These are phyloP conservation scores for Curvularia verruculosa DNA, from an alignment of 2,329 filamentous ascomycete species.

Conservation along the genomic window DNA sequence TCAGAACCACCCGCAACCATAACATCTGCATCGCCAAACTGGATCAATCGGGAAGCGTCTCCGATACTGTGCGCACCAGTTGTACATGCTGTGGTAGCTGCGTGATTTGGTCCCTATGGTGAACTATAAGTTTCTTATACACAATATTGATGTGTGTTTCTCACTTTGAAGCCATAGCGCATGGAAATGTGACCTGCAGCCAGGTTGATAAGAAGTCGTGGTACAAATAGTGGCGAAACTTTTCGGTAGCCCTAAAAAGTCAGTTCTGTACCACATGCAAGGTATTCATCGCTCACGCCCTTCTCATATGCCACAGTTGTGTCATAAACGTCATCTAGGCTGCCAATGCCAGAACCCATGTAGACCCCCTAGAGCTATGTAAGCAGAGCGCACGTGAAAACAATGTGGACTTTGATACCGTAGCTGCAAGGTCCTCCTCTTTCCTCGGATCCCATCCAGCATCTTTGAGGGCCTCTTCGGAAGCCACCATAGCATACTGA, in stretches of 20 bases:
- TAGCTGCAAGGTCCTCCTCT: slow-evolving; percentile 71
- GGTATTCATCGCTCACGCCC: slow-evolving; percentile 61
- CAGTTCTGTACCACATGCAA: neutral
- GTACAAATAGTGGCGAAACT: slow-evolving; percentile 91
- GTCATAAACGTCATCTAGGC: slow-evolving; percentile 86
- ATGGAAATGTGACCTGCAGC: slow-evolving; percentile 95
- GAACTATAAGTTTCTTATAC: slow-evolving; percentile 10
- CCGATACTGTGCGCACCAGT: slow-evolving; percentile 95
- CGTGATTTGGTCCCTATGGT: slow-evolving; percentile 80
- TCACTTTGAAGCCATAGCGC: slow-evolving; percentile 77
- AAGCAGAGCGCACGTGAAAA: slow-evolving; percentile 7
- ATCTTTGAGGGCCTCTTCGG: slow-evolving; percentile 84
- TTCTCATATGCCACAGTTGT: slow-evolving; percentile 78
- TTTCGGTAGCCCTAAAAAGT: slow-evolving; percentile 79
- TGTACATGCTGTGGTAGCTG: slow-evolving; percentile 92
- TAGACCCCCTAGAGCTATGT: slow-evolving; percentile 71
- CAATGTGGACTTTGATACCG: slow-evolving; percentile 53
- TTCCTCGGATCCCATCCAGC: slow-evolving; percentile 73
- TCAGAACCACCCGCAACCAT: slow-evolving; percentile 97
- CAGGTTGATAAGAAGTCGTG: slow-evolving; percentile 90
- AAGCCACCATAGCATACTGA: slow-evolving; percentile 87
- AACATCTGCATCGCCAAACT: slow-evolving; percentile 88
- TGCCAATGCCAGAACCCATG: slow-evolving; percentile 93
- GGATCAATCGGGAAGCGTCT: slow-evolving; percentile 90
- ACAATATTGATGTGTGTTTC: too few relatives aligned